Percentiles rank a stretch among this genome's conserved stretches.
phyloP scores from a whole-genome alignment of 2,329 filamentous ascomycete species.

The Sporothrix euskadiensis region DNA sequence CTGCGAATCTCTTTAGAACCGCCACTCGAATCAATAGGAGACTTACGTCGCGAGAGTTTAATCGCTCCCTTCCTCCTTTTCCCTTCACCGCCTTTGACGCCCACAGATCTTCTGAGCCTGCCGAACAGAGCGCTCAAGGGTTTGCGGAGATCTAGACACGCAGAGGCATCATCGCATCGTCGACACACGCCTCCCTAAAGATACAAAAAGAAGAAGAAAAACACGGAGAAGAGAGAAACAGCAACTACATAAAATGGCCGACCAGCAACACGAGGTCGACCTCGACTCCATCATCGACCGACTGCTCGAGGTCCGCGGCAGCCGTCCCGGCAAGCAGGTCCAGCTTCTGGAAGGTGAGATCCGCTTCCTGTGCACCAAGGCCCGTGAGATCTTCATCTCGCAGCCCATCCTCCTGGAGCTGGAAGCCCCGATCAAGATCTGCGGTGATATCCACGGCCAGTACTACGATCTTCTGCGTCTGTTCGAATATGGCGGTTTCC shows the following conservation, averaged over 20 bases:
- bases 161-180: conserved; percentile 26
- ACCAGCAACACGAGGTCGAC: conserved; percentile 83
- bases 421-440: conserved; percentile 99
- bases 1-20: conserved; percentile 24
- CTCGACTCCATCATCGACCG: conserved; percentile 99
- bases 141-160: conserved; percentile 33
- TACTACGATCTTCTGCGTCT: conserved; percentile 97
- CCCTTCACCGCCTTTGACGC: conserved; percentile 25
- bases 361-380: conserved; percentile 95
- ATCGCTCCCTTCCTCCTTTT: neutral
- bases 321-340: conserved; percentile 96
- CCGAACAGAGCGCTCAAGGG: conserved; percentile 30
- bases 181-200: conserved; percentile 19
- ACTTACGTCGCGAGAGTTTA: neutral
- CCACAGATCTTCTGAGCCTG: conserved; percentile 33
- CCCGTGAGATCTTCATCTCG: conserved; percentile 98
- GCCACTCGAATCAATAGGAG: neutral
- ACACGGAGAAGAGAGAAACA: conserved; percentile 15
- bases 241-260: conserved; percentile 52
- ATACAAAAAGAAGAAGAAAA: conserved; percentile 22
- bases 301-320: conserved; percentile 94
- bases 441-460: conserved; percentile 98
- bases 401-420: conserved; percentile 97
- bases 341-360: conserved; percentile 96
- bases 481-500: conserved; percentile 98